These are phyloP conservation scores for Vaucheria bursata DNA, from an alignment of 352 stramenopile genomes.

Conservation along the genomic window DNA sequence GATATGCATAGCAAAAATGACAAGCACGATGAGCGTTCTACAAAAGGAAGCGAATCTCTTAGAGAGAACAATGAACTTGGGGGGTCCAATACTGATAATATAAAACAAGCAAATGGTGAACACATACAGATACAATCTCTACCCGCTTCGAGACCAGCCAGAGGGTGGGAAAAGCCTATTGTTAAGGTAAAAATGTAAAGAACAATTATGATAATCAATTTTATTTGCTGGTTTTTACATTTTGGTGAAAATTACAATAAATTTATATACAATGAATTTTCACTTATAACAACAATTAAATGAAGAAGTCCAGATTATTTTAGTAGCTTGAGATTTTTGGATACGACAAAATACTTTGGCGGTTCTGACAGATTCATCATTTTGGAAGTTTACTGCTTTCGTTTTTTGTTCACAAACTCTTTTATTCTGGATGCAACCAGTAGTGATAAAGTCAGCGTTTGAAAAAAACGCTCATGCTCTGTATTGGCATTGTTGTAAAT, in stretches of 20 bases:
- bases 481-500: too few relatives aligned
- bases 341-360: neutral
- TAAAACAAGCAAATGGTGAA: neutral
- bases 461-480: too few relatives aligned
- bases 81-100: neutral
- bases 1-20: neutral
- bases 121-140: neutral
- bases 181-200: slow-evolving; percentile 4
- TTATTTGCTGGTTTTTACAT: neutral
- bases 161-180: slow-evolving; percentile 26
- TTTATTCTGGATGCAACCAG: too few relatives aligned
- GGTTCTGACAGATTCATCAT: neutral
- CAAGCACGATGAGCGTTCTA: neutral
- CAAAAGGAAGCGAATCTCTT: neutral
- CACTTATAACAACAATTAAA: neutral
- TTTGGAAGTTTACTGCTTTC: too few relatives aligned
- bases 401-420: too few relatives aligned
- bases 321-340: neutral
- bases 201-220: neutral
- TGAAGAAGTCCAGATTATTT: neutral
- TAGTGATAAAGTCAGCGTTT: too few relatives aligned
- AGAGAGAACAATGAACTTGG: neutral
- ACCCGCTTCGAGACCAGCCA: slow-evolving; percentile 5
- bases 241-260: neutral
- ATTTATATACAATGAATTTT: neutral